Percentiles rank a stretch among this genome's conserved stretches.
These are phyloP conservation scores for Alternaria burnsii DNA, from an alignment of 2,329 filamentous ascomycete genomes.

Conservation along the genomic window DNA sequence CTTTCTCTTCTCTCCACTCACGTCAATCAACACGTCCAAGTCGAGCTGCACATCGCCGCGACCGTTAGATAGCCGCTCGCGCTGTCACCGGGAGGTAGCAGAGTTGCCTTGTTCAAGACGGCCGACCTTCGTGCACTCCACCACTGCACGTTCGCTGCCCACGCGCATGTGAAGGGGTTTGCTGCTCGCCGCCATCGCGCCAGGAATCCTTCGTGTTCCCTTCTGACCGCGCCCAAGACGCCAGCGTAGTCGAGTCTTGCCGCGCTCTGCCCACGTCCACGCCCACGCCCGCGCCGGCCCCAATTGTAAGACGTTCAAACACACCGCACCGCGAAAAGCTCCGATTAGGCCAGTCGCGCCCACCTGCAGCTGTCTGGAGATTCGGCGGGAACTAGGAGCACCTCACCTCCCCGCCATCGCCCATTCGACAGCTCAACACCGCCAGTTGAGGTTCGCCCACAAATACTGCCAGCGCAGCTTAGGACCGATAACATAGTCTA, in stretches of 20 bases:
- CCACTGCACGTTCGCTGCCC: conserved; percentile 7
- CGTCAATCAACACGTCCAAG: conserved; percentile 33
- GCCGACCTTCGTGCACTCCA: conserved; percentile 2
- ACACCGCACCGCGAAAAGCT: conserved; percentile 13
- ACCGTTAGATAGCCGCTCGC: conserved; percentile 24
- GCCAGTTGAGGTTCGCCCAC: conserved; percentile 17
- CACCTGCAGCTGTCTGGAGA: conserved; percentile 13
- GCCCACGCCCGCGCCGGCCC: background rate
- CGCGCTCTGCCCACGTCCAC: conserved; percentile 6
- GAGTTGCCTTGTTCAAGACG: background rate
- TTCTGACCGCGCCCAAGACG: conserved; percentile 10
- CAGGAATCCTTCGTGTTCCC: conserved; percentile 6
- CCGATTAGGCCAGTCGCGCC: conserved; percentile 12
- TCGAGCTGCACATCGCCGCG: conserved; percentile 24
- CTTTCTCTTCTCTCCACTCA: conserved; percentile 42
- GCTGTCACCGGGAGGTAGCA: conserved; percentile 12
- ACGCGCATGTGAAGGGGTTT: conserved; percentile 29
- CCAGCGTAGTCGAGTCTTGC: conserved; percentile 7
- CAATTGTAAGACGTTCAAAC: conserved; percentile 5
- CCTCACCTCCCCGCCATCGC: conserved; percentile 23
- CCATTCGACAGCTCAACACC: conserved; percentile 30
- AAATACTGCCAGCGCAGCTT: conserved; percentile 18
- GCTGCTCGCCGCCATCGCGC: background rate
- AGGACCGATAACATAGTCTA: conserved; percentile 13
- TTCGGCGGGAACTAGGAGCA: conserved; percentile 19